Base-by-base conservation (phyloP, 2,329 filamentous ascomycete species). In the Lachnellula occidentalis region DNA sequence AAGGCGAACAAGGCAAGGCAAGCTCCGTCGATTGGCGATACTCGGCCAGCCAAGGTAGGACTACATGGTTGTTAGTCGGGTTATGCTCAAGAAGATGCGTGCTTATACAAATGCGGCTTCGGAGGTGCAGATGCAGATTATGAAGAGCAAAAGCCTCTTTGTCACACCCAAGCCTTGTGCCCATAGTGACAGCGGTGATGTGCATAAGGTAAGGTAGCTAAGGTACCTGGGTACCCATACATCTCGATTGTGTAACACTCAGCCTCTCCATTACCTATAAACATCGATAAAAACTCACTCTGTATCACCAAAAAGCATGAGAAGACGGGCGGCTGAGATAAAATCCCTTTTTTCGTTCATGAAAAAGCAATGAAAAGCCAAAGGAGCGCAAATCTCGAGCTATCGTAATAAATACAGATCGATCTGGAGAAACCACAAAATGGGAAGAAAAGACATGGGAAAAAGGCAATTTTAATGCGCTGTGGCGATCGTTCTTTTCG, bases 371-470 rank as follows among this genome's bases (percentile, higher is more conserved):
- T 64, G 41, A 55, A 57, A 50, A 60, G 58, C 58, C 62, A 51
- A 65, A 61, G 54, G 61, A 62, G 61, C 59, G 60, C 54, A 59
- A 63, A 50, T 62, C 57, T 62, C 56, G 58, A 66, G 62, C 64
- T 61, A 66, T 63, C 62, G 46, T 66, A 66, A 64, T 66, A 65
- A 65, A 61, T 66, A 65, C 63, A 66, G 63, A 61, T 60, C 53
- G 50, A 59, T 64, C 58, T 57, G 58, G 62, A 61, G 54, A 56
- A 60, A 62, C 41, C 57, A 39, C 42, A 57, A 46, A 54, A 54
- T 50, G 22, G 36, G 41, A 19, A 49, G 45, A 54, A 56, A 56
- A 57, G 53, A 55, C 47, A 56, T 56, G 57, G 48, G 50, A 41
- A 55, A 31, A 11, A 3, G 41, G 57, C 57, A 63, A 58, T 61